Conservation (phyloP, 2,329 filamentous ascomycete species). For the Pestalotiopsis fici region DNA sequence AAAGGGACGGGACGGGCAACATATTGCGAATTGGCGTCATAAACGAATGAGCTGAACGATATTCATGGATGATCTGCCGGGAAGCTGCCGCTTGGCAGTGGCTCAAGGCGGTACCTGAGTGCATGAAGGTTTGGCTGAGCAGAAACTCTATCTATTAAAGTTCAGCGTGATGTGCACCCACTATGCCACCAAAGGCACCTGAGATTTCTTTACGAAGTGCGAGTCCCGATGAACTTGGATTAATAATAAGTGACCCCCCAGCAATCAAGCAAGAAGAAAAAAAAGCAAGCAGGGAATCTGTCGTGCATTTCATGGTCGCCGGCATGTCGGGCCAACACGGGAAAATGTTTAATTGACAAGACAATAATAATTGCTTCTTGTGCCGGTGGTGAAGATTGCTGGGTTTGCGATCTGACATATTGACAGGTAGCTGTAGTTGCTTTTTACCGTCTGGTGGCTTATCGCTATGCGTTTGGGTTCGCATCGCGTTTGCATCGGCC, state of each 20-base stretch:
- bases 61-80: neutral
- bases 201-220: neutral
- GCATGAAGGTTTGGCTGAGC: neutral
- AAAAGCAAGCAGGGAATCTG: neutral
- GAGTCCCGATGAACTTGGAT: neutral
- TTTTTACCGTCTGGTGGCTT: neutral
- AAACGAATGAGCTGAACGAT: neutral
- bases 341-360: neutral
- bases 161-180: neutral
- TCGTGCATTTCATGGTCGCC: neutral
- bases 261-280: neutral
- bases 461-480: neutral
- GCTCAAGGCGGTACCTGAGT: neutral
- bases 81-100: neutral
- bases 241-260: neutral
- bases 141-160: neutral
- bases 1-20: neutral
- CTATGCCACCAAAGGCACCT: neutral
- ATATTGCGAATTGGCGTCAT: neutral
- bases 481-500: neutral
- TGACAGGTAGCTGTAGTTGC: neutral
- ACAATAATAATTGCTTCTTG: neutral
- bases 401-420: neutral
- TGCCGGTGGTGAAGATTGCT: neutral
- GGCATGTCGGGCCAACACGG: neutral